phyloP scores from a whole-genome alignment of 2,329 filamentous ascomycete species.

The Paracamarosporium sp. region DNA sequence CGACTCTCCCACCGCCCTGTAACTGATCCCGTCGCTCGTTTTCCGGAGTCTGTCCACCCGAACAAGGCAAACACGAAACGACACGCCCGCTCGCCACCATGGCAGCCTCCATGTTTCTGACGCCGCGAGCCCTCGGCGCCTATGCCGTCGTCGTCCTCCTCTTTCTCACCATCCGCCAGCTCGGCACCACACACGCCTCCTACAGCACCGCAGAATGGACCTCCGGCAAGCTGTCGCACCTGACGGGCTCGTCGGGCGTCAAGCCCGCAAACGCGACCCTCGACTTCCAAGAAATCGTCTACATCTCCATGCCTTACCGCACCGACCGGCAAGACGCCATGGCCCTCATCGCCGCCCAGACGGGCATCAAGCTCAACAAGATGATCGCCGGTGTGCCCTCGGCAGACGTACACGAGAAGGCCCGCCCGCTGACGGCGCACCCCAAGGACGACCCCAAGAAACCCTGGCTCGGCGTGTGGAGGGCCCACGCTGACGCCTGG shows the following conservation, averaged over 20 bases:
- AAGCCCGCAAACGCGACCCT: constrained; percentile 13
- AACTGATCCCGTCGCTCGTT: not conserved
- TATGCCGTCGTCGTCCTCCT: constrained; percentile 5
- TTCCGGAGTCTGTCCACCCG: too few relatives aligned
- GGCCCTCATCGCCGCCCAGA: constrained; percentile 11
- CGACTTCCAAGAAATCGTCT: constrained; percentile 15
- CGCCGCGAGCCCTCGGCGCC: constrained; percentile 3
- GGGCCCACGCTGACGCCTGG: constrained; percentile 17
- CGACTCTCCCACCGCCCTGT: not conserved
- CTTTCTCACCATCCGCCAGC: constrained; percentile 6
- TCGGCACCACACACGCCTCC: constrained; percentile 1
- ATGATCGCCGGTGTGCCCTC: constrained; percentile 10
- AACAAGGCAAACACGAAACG: not conserved
- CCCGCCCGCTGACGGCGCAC: constrained; percentile 6
- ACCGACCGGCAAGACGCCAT: constrained; percentile 16
- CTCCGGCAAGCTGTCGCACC: not conserved
- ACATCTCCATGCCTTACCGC: constrained; percentile 13
- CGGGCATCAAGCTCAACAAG: constrained; percentile 13
- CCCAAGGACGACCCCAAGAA: constrained; percentile 6
- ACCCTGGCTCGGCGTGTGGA: constrained; percentile 12
- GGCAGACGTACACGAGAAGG: constrained; percentile 7
- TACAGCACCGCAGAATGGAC: constrained; percentile 7
- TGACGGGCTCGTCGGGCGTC: not conserved
- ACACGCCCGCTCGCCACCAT: not conserved
- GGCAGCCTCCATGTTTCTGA: constrained; percentile 5